These are phyloP conservation scores for Monosporascus sp. DNA, from an alignment of 2,329 filamentous ascomycete species.

Conservation along the genomic window DNA sequence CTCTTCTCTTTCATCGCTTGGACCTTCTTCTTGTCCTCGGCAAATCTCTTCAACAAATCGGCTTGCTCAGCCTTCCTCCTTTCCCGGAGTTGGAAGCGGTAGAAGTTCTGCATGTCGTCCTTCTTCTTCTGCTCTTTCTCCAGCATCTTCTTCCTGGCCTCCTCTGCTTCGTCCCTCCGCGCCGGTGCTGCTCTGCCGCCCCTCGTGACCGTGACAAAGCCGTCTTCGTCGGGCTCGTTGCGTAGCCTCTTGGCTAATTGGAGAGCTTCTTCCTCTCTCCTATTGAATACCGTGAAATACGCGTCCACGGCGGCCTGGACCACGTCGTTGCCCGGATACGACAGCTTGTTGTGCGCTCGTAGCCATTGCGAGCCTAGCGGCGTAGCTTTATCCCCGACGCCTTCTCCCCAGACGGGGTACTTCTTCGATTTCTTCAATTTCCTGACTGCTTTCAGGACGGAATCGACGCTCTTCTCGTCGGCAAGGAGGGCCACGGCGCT, in stretches of 20 bases:
- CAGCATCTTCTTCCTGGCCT: slow-evolving; percentile 52
- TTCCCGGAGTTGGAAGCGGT: slow-evolving; percentile 78
- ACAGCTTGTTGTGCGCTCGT: slow-evolving; percentile 63
- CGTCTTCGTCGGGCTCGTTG: slow-evolving; percentile 86
- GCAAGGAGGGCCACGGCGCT: slow-evolving; percentile 80
- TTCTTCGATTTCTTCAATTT: slow-evolving; percentile 56
- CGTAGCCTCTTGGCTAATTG: slow-evolving; percentile 60
- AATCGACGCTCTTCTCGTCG: slow-evolving; percentile 71
- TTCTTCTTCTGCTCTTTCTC: slow-evolving; percentile 60
- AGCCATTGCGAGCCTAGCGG: slow-evolving; percentile 52
- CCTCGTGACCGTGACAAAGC: slow-evolving; percentile 85
- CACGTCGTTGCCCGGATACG: slow-evolving; percentile 60
- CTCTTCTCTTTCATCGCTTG: slow-evolving; percentile 64
- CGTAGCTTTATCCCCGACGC: slow-evolving; percentile 51
- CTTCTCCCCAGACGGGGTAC: slow-evolving; percentile 64
- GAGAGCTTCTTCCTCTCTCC: slow-evolving; percentile 59
- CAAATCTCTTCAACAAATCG: slow-evolving; percentile 65
- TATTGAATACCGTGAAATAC: slow-evolving; percentile 80
- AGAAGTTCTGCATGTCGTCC: slow-evolving; percentile 66
- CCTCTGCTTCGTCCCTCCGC: slow-evolving; percentile 63
- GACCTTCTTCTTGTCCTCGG: slow-evolving; percentile 69
- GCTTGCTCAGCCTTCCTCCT: slow-evolving; percentile 70
- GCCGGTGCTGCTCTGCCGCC: slow-evolving; percentile 73
- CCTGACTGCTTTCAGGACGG: slow-evolving; percentile 69
- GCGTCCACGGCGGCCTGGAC: slow-evolving; percentile 74